Evolutionary conservation across 2,329 filamentous ascomycete species (phyloP).

Genomic region (Exophiala dermatitidis): DNA sequence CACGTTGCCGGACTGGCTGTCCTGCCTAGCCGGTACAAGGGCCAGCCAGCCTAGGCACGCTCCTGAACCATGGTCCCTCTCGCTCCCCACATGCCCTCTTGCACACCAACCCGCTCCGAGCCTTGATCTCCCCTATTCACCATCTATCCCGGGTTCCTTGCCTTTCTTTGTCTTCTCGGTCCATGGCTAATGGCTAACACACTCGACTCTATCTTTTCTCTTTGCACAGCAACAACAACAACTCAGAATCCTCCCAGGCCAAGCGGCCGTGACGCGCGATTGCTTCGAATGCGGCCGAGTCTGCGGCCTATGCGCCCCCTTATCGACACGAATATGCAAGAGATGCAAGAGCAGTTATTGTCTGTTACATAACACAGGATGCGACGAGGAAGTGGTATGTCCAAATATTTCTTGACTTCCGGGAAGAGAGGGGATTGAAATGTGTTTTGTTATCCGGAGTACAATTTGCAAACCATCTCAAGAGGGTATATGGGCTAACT

Average conservation of each 20-base stretch:
- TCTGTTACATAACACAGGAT: slow-evolving; percentile 73
- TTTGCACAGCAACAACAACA: slow-evolving; percentile 16
- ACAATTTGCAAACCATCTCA: too few species aligned
- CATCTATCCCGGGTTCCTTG: neutral
- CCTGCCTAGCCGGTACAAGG: too few species aligned
- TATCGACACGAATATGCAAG: slow-evolving; percentile 63
- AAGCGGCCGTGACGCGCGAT: slow-evolving; percentile 53
- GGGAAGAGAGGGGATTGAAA: too few species aligned
- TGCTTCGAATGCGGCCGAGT: slow-evolving; percentile 76
- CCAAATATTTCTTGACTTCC: neutral
- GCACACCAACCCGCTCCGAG: too few species aligned
- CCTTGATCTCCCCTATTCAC: too few species aligned
- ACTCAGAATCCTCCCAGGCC: slow-evolving; percentile 29
- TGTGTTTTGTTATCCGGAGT: too few species aligned
- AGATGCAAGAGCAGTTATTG: slow-evolving; percentile 76
- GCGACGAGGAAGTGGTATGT: slow-evolving; percentile 52
- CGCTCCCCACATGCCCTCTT: too few species aligned
- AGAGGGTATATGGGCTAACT: too few species aligned
- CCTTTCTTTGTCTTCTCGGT: neutral
- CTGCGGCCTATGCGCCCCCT: slow-evolving; percentile 68
- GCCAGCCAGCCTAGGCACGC: too few species aligned
- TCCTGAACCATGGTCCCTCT: too few species aligned
- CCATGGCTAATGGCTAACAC: slow-evolving; percentile 5
- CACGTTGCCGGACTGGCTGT: too few species aligned
- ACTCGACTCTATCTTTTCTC: neutral